These are phyloP conservation scores for Neoboletus brunneissimus DNA, from an alignment of 768 basidiomycete genomes.

Conservation along the genomic window DNA sequence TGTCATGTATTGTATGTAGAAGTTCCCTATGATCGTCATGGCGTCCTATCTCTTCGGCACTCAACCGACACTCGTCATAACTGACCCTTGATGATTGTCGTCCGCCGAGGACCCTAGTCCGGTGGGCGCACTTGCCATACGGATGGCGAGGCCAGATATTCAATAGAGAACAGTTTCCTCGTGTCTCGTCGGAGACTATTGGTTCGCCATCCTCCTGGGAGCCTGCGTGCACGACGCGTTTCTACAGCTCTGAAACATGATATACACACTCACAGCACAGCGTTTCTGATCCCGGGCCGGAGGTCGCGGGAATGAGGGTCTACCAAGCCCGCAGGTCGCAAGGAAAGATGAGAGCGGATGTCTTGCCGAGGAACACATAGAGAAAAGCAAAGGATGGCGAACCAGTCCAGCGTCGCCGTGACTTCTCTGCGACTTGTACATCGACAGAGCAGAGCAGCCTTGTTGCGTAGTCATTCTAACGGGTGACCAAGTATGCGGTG, in stretches of 20 bases:
- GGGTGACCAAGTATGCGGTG: not conserved
- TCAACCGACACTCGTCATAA: not conserved
- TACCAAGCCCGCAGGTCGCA: not conserved
- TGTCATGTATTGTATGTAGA: constrained; percentile 7
- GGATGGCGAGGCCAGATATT: not conserved
- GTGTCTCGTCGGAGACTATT: not conserved
- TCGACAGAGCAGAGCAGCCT: not conserved
- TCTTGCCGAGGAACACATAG: not conserved
- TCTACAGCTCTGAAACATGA: constrained; percentile 9
- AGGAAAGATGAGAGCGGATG: not conserved
- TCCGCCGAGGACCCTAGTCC: constrained; percentile 3
- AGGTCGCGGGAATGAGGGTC: constrained; percentile 1
- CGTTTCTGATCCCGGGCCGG: not conserved
- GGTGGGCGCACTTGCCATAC: constrained; percentile 7
- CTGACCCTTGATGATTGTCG: constrained; percentile 7
- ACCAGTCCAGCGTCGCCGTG: not conserved
- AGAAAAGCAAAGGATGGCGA: not conserved
- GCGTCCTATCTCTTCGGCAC: not conserved
- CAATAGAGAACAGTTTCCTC: not conserved
- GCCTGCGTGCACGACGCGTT: not conserved
- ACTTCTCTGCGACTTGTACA: not conserved
- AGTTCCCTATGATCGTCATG: not conserved
- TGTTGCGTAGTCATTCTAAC: not conserved
- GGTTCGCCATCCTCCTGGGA: not conserved
- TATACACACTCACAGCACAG: not conserved